Evolutionary conservation across 2,329 filamentous ascomycete species (phyloP), one percentile per base, ranked within the genome.

Genomic region (Stagonosporopsis rhizophila): DNA sequence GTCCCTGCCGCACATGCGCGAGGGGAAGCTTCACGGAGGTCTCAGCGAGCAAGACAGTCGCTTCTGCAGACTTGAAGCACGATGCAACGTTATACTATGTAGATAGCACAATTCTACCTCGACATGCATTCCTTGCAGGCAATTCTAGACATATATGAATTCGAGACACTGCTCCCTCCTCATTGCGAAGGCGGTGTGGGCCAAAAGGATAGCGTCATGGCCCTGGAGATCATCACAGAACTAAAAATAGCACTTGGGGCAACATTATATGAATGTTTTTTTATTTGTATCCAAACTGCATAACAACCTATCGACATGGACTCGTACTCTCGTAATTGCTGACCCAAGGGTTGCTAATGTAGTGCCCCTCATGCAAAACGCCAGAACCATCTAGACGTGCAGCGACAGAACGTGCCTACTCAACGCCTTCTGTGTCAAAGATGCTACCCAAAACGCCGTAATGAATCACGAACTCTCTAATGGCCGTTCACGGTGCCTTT

Each of bases 191-290:
- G 53, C 47, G 53, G 47, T 56, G 53, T 51, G 42, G 28, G 37
- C 44, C 41, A 25, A 6, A 32, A 14, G 37, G 17, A 54, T 58
- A 60, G 51, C 42, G 61, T 44, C 48, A 52, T 44, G 57, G 56
- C 35, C 45, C 45, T 52, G 50, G 55, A 61, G 58, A 66, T 63
- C 64, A 59, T 54, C 23, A 45, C 14, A 14, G 17, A 30, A 60
- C 69, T 68, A 72, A 71, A 68, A 64, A 70, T 70, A 71, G 41
- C 39, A 35, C 4, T 22, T 20, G 6, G 15, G 28, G 35, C 28
- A 30, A 42, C n/a, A 44, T 6, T 44, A 38, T 52, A 55, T 30
- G 37, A 39, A 30, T 50, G 40, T 48, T 30, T 48, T 30, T 38
- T 53, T 15, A 23, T 45, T 59, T 49, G 39, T 40, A 56, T 37